A percentile compares a stretch with the other conserved stretches of the same genome.
phyloP scores from a whole-genome alignment of 352 stramenopile genomes.

The Elongisporangium senticosum region DNA sequence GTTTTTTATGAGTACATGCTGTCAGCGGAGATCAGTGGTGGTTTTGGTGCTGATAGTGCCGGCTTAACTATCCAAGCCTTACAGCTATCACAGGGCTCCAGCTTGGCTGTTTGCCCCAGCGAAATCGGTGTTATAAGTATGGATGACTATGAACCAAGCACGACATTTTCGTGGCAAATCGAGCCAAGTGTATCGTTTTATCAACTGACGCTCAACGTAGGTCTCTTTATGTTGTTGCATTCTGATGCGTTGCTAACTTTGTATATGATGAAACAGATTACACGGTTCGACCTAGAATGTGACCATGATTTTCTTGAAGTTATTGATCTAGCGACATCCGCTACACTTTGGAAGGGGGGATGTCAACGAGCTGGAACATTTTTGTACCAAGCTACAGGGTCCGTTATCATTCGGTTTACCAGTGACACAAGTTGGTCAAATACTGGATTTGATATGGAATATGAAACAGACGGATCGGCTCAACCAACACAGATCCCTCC shows the following conservation, averaged over 20 bases:
- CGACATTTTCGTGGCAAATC: constrained; percentile 31
- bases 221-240: constrained; percentile 4
- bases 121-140: constrained; percentile 21
- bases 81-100: too few species aligned
- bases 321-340: constrained; percentile 14
- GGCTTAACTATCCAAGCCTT: too few species aligned
- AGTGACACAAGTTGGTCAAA: constrained; percentile 38
- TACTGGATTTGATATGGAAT: constrained; percentile 41
- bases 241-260: too few species aligned
- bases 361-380: constrained; percentile 37
- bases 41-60: constrained; percentile 6
- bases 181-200: constrained; percentile 13
- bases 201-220: constrained; percentile 23
- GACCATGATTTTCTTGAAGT: constrained; percentile 60
- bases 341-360: constrained; percentile 45
- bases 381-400: constrained; percentile 20
- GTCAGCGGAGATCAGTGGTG: constrained; percentile 8
- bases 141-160: constrained; percentile 28
- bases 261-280: constrained; percentile 14
- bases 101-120: constrained; percentile 16
- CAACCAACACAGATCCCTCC: constrained; percentile 20
- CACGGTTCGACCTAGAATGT: constrained; percentile 54
- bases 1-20: constrained; percentile 19
- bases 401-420: constrained; percentile 31
- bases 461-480: constrained; percentile 23